These are phyloP conservation scores for Ganoderma sinense DNA, from an alignment of 1,284 basidiomycete genomes.

Conservation along the genomic window DNA sequence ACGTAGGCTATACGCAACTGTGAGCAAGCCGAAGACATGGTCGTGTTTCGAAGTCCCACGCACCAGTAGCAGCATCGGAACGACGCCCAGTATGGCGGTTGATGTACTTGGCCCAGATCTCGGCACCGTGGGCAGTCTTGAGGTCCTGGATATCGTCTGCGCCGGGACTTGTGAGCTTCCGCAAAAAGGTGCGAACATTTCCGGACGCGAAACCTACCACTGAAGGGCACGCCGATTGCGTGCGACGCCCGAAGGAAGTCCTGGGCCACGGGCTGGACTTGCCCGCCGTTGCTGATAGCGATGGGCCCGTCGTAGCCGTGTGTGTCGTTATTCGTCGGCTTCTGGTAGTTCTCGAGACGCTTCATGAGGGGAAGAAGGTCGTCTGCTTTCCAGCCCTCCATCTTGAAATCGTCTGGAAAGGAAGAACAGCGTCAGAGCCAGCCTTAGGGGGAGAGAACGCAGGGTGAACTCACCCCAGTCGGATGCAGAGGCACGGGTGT, in stretches of 20 bases:
- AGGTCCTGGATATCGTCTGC: slow-evolving; percentile 77
- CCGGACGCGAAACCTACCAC: slow-evolving; percentile 51
- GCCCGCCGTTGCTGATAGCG: slow-evolving; percentile 73
- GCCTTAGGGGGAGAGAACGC: neutral
- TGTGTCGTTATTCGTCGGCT: slow-evolving; percentile 62
- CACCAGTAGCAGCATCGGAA: slow-evolving; percentile 75
- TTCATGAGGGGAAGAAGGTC: slow-evolving; percentile 79
- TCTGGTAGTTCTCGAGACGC: slow-evolving; percentile 80
- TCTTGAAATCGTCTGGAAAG: slow-evolving; percentile 73
- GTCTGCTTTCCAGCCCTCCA: slow-evolving; percentile 70
- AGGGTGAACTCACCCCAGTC: slow-evolving; percentile 64
- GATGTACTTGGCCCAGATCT: slow-evolving; percentile 82
- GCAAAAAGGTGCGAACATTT: neutral
- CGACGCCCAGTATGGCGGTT: slow-evolving; percentile 76
- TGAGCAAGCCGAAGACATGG: slow-evolving; percentile 3
- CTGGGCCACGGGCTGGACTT: slow-evolving; percentile 66
- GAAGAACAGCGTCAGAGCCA: neutral
- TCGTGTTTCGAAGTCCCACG: slow-evolving; percentile 8
- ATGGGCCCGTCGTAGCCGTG: slow-evolving; percentile 78
- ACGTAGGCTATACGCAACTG: slow-evolving; percentile 56
- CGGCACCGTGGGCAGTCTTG: slow-evolving; percentile 66
- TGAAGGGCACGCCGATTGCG: slow-evolving; percentile 69
- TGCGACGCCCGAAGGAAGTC: slow-evolving; percentile 75
- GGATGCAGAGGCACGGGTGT: slow-evolving; percentile 74
- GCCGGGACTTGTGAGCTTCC: neutral